Evolutionary conservation across 169 alveolate genomes (phyloP).

Genomic region (Cryptosporidium xiaoi): DNA sequence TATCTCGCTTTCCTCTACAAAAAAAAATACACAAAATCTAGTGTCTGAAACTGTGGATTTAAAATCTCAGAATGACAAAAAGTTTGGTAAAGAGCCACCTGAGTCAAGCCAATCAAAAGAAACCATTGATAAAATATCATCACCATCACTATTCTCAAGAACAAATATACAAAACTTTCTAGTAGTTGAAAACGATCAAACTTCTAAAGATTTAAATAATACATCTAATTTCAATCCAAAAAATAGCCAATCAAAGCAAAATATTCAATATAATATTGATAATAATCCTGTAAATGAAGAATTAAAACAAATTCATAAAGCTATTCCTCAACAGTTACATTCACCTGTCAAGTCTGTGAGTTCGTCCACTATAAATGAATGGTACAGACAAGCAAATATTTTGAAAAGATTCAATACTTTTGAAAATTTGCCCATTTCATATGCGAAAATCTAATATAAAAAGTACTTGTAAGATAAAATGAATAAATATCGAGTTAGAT

Average conservation of each 20-base stretch:
- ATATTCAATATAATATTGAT: not conserved
- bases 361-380: slow-evolving; percentile 56
- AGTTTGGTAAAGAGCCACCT: not conserved
- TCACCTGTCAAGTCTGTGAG: slow-evolving; percentile 53
- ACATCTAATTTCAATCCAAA: not conserved
- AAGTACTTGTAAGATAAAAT: not conserved
- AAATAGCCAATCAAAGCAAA: not conserved
- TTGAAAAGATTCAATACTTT: slow-evolving; percentile 53
- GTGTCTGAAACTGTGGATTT: slow-evolving; percentile 3
- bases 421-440: slow-evolving; percentile 32
- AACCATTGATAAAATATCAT: slow-evolving; percentile 6
- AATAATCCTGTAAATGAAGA: not conserved
- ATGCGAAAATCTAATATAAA: slow-evolving; percentile 4
- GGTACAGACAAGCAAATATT: slow-evolving; percentile 71
- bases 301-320: slow-evolving; percentile 11
- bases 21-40: not conserved
- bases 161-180: not conserved
- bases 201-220: not conserved
- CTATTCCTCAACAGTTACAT: not conserved
- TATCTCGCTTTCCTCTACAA: slow-evolving; percentile 6
- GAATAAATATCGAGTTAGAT: not conserved
- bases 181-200: not conserved
- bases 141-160: not conserved
- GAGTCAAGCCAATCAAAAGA: slow-evolving; percentile 9
- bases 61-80: not conserved